Evolutionary conservation across 805 yeast species (phyloP).

Genomic region (Hanseniaspora lachancei): DNA sequence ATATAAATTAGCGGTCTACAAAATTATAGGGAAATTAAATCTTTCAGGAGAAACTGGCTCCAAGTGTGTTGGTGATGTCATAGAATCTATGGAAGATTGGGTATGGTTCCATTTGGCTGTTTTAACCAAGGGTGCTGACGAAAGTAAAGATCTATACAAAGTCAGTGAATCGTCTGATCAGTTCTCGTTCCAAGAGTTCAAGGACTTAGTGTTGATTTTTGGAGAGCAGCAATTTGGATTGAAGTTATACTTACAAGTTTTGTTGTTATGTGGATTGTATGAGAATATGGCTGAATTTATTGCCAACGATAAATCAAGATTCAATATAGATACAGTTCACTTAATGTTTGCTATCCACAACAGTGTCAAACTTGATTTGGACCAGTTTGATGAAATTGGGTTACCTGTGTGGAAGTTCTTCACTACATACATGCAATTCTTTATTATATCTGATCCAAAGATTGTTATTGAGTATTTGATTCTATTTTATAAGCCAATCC

Average conservation of each 20-base stretch:
- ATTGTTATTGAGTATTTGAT: slow-evolving; percentile 84
- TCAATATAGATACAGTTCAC: slow-evolving; percentile 81
- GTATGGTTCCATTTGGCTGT: slow-evolving; percentile 82
- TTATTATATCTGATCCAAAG: slow-evolving; percentile 74
- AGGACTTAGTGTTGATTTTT: slow-evolving; percentile 50
- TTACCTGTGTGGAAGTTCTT: slow-evolving; percentile 49
- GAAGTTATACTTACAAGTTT: slow-evolving; percentile 57
- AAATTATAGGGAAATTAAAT: slow-evolving; percentile 80
- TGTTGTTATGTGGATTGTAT: slow-evolving; percentile 64
- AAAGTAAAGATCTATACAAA: slow-evolving; percentile 35
- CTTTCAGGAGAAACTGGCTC: slow-evolving; percentile 24
- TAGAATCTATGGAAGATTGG: slow-evolving; percentile 87
- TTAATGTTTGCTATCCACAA: slow-evolving; percentile 69
- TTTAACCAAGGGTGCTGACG: slow-evolving; percentile 43
- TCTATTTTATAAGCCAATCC: slow-evolving; percentile 31
- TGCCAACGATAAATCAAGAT: slow-evolving; percentile 29
- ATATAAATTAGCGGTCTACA: slow-evolving; percentile 77
- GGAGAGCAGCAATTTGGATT: slow-evolving; percentile 62
- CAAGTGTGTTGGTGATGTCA: slow-evolving; percentile 54
- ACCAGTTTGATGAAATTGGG: slow-evolving; percentile 6
- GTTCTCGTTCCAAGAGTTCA: slow-evolving; percentile 63
- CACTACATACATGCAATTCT: slow-evolving; percentile 69
- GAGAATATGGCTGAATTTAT: slow-evolving; percentile 64
- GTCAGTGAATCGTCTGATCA: slow-evolving; percentile 34
- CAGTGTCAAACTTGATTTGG: slow-evolving; percentile 19